Evolutionary conservation across 441 rosid species (phyloP), one percentile per base, ranked within the genome.

Genomic region (Brassica balearica): DNA sequence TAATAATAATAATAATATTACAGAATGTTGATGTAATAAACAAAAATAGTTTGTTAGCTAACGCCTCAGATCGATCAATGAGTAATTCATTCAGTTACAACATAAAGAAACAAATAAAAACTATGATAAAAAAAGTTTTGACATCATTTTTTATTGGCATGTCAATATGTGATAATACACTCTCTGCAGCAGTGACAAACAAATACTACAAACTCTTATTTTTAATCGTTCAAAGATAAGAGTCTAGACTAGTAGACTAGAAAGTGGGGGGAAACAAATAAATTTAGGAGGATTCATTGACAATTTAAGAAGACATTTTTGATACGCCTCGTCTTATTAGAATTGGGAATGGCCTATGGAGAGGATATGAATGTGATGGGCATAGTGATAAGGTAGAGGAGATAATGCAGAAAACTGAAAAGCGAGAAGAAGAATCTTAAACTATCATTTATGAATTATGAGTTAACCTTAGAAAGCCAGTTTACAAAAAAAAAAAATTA

Each of bases 341-440:
- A 60, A 48, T n/a, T 78, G 73, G 77, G 73, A 67, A 67, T 12
- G 73, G 23, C 25, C 77, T 72, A 20, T 22, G 48, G 36, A 8
- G 43, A 78, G 32, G 77, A 68, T 29, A 32, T 36, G 82, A 73
- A 51, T 62, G 74, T 68, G 71, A 73, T 73, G 53, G 78, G 43
- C 66, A 61, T 73, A 79, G 71, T 68, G 58, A 32, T 72, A 11
- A 67, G 73, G 51, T 60, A 59, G 56, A 67, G 68, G 68, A 59
- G 41, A 78, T 63, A 20, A 77, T 66, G 69, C n/a, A 46, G 32
- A 46, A 41, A 65, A 34, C n/a, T 32, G 32, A 46, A 41, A 65
- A 34, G 69, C 23, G 22, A 8, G 73, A 53, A 68, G 9, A 2
- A 32, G 58, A 23, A 67, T 46, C 64, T 5, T 43, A 38, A 38